phyloP scores from a whole-genome alignment of 2,329 filamentous ascomycete species.

The Alternaria gansuensis region DNA sequence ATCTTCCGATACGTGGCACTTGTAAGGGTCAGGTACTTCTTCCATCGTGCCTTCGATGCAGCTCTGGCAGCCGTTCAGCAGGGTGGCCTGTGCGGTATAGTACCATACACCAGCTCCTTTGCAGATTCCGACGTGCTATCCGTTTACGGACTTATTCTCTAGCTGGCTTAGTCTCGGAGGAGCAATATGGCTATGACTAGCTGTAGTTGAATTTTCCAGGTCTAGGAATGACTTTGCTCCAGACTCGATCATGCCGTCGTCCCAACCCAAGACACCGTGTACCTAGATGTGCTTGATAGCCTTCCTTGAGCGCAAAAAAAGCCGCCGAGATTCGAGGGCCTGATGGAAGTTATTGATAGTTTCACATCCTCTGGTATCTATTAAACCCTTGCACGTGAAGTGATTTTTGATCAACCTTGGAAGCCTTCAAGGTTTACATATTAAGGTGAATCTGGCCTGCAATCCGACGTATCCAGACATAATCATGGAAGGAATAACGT shows the following conservation, averaged over 20 bases:
- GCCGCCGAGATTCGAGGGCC: not conserved
- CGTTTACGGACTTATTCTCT: not conserved
- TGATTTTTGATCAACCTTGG: not conserved
- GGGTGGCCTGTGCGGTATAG: not conserved
- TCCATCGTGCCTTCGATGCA: not conserved
- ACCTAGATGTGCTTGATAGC: not conserved
- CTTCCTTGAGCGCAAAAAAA: not conserved
- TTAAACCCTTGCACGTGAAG: not conserved
- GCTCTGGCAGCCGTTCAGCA: not conserved
- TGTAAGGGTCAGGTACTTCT: not conserved
- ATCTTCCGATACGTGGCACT: not conserved
- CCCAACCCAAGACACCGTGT: not conserved
- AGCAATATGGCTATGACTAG: not conserved
- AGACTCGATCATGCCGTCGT: not conserved
- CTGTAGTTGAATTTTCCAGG: not conserved
- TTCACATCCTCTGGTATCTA: not conserved
- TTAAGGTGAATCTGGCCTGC: not conserved
- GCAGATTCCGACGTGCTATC: not conserved
- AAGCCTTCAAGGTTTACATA: not conserved
- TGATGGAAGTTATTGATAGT: not conserved
- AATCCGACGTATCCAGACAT: not conserved
- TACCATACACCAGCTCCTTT: not conserved
- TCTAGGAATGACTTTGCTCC: not conserved
- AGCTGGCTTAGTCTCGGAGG: not conserved
- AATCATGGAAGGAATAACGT: not conserved